A percentile compares a stretch with the other conserved stretches of the same genome.
Conservation (phyloP, 164 flowering plant genomes). For the Kingdonia uniflora region DNA sequence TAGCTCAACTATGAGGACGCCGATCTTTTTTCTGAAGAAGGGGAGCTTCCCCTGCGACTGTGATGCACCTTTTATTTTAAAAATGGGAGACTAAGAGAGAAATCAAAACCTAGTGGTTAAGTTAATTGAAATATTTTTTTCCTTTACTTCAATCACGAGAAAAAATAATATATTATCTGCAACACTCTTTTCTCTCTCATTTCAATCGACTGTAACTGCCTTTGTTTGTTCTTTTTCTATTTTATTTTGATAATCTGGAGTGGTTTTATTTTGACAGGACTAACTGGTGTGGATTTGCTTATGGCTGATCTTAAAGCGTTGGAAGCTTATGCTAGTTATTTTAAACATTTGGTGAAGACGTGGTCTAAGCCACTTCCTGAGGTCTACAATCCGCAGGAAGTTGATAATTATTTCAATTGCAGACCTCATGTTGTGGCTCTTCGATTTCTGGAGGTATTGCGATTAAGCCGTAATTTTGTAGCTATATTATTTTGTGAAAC, state of each 20-base stretch:
- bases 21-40: too few species aligned
- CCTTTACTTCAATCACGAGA: too few species aligned
- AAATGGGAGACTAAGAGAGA: too few species aligned
- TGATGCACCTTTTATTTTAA: too few species aligned
- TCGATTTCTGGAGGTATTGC: conserved; percentile 76
- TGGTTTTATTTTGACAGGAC: conserved; percentile 33
- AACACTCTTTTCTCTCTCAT: too few species aligned
- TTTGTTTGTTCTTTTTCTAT: background rate
- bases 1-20: too few species aligned
- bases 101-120: too few species aligned
- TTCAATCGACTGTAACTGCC: background rate
- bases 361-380: conserved; percentile 97
- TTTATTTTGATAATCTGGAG: background rate
- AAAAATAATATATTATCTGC: too few species aligned
- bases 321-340: conserved; percentile 58
- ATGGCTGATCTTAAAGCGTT: conserved; percentile 85
- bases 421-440: conserved; percentile 85
- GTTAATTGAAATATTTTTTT: too few species aligned
- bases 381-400: conserved; percentile 58
- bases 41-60: too few species aligned
- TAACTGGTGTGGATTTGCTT: conserved; percentile 70
- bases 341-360: conserved; percentile 35
- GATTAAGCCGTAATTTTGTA: conserved; percentile 4
- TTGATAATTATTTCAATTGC: conserved; percentile 62
- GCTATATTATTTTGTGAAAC: too few species aligned